phyloP scores from a whole-genome alignment of 2,329 filamentous ascomycete species.

The Dendrostoma leiphaemia region DNA sequence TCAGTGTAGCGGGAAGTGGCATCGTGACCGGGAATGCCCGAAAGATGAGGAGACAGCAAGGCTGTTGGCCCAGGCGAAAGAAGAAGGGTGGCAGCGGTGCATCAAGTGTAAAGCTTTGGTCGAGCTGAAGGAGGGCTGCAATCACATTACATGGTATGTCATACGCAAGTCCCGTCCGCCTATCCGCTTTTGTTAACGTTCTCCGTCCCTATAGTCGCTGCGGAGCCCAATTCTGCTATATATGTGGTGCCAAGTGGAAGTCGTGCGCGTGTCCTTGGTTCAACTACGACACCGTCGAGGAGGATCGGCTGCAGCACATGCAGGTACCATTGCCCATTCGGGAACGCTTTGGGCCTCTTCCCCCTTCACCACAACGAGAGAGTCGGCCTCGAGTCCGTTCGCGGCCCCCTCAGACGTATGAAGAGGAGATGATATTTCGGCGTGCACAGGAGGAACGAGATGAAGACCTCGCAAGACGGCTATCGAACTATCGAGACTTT shows the following conservation, averaged over 20 bases:
- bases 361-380: constrained; percentile 31
- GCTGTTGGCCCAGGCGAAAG: constrained; percentile 63
- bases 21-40: constrained; percentile 67
- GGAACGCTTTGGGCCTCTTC: constrained; percentile 19
- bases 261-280: constrained; percentile 81
- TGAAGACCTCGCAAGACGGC: constrained; percentile 36
- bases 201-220: constrained; percentile 55
- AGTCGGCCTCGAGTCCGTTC: constrained; percentile 27
- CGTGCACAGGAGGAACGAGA: constrained; percentile 47
- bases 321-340: constrained; percentile 38
- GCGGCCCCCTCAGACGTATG: constrained; percentile 37
- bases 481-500: constrained; percentile 34
- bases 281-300: constrained; percentile 57
- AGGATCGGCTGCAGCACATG: constrained; percentile 54
- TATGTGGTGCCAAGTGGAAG: constrained; percentile 81
- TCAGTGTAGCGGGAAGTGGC: constrained; percentile 72
- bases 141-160: constrained; percentile 84
- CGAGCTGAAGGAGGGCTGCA: constrained; percentile 78
- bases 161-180: no score
- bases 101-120: constrained; percentile 72
- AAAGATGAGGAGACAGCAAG: constrained; percentile 64
- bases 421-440: constrained; percentile 46
- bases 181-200: no score
- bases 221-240: constrained; percentile 82
- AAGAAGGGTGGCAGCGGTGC: constrained; percentile 73